Base-by-base conservation (phyloP, 352 stramenopile species). In the Phytophthora chlamydospora region DNA sequence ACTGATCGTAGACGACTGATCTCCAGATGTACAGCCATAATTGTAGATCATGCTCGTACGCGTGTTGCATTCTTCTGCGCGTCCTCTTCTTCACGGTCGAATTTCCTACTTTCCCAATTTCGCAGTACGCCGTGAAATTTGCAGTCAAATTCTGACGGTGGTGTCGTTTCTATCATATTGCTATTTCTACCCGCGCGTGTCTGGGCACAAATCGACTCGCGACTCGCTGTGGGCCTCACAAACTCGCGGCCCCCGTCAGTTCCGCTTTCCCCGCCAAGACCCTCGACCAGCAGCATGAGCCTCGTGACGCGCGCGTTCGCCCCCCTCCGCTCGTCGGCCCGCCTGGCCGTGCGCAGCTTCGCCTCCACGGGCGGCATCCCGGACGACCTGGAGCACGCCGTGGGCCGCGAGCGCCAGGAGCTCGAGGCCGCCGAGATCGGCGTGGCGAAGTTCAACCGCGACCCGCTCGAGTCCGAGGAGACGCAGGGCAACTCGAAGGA, bases 401-500 rank as follows among this genome's bases (percentile, higher is more conserved):
- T 95, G 17, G 87, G 87, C 50, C 85, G 85, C 59, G 79, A 95
- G 71, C 83, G 78, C 58, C 64, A 79, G 32, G 87, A 95, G 66
- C 65, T 94, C 32, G 81, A 94, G 27, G 76, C 80, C 51, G 85
- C 88, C 41, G 70, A 85, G 71, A 60, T 87, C 24, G 86, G 86
- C 71, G 62, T 88, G 42, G 51, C 75, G 29, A 68, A 77, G 38
- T 95, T 94, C 68, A 93, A 91, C 78, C 85, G 84, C 66, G 85
- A 95, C 69, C 83, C 87, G 62, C 75, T 95, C 58, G 84, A 93
- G 73, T 87, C 85, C 65, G 83, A 91, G 53, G 87, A 95, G 74
- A 70, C 76, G 63, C 85, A 93, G 78, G 87, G 87, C 75, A 95
- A 95, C 80, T 90, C 84, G 17, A 93, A 93, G 77, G 83, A 95